A percentile compares a stretch with the other conserved stretches of the same genome.
phyloP scores from a whole-genome alignment of 768 basidiomycete species.

The Boletus bicolor region DNA sequence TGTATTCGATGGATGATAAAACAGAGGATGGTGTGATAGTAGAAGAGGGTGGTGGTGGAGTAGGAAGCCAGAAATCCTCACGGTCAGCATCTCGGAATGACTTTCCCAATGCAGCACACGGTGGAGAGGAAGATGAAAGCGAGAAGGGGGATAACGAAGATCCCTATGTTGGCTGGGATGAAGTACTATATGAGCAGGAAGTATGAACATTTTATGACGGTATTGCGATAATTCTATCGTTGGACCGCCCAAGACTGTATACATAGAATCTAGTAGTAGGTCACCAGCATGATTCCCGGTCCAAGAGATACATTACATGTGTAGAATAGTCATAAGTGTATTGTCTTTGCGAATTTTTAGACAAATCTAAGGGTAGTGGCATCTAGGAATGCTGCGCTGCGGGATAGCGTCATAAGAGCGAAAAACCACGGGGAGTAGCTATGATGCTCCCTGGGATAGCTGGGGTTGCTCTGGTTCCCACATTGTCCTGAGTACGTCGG shows the following conservation, averaged over 20 bases:
- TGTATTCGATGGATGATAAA: conserved; percentile 55
- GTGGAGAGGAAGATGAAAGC: conserved; percentile 31
- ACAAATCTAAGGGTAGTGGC: conserved; percentile 22
- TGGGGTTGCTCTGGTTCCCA: conserved; percentile 68
- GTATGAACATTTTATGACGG: conserved; percentile 30
- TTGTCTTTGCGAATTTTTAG: conserved; percentile 23
- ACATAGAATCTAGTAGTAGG: not conserved
- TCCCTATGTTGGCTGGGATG: conserved; percentile 39
- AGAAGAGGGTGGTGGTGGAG: conserved; percentile 40
- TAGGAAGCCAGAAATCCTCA: conserved; percentile 33
- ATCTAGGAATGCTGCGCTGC: conserved; percentile 22
- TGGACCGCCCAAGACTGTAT: not conserved
- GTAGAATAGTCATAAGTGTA: conserved; percentile 31
- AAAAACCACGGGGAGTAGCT: conserved; percentile 8
- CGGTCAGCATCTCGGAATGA: conserved; percentile 19
- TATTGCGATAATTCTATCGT: not conserved
- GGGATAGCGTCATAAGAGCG: conserved; percentile 1
- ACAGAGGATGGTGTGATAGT: conserved; percentile 39
- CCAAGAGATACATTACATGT: conserved; percentile 18
- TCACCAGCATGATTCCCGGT: conserved; percentile 1
- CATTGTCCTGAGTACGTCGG: conserved; percentile 77
- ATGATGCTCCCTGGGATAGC: conserved; percentile 31
- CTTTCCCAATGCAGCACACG: conserved; percentile 1
- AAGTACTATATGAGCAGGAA: conserved; percentile 67
- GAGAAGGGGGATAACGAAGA: conserved; percentile 40